Evolutionary conservation across 331 rosid species (phyloP).

Genomic region (Spiraea crenata): DNA sequence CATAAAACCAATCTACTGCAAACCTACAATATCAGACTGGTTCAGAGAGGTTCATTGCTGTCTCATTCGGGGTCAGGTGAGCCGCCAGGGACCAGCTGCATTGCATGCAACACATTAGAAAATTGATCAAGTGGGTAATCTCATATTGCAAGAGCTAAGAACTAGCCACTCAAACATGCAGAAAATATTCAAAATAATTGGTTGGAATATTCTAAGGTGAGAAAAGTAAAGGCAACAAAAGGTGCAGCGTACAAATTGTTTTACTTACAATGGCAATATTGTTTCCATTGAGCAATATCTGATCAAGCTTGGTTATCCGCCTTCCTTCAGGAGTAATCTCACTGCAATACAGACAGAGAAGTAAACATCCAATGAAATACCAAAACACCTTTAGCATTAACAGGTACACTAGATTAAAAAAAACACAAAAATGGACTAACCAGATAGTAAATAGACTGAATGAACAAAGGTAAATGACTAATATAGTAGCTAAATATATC

Average conservation of each 20-base stretch:
- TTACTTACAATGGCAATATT: slow-evolving; percentile 95
- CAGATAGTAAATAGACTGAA: neutral
- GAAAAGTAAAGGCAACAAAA: neutral
- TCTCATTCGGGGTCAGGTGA: slow-evolving; percentile 86
- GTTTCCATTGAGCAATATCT: slow-evolving; percentile 92
- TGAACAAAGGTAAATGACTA: neutral
- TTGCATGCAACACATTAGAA: slow-evolving; percentile 13
- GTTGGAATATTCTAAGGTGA: too few species aligned
- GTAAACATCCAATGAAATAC: slow-evolving; percentile 21
- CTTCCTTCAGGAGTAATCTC: slow-evolving; percentile 96
- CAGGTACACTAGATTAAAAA: too few species aligned
- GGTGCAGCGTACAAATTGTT: neutral
- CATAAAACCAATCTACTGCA: slow-evolving; percentile 28
- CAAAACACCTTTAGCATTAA: slow-evolving; percentile 1
- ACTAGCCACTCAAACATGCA: neutral
- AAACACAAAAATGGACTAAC: neutral
- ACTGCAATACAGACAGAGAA: slow-evolving; percentile 42
- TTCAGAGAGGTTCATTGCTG: neutral
- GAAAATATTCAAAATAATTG: neutral
- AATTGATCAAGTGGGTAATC: neutral
- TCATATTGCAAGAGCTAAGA: neutral
- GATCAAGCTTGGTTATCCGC: slow-evolving; percentile 93
- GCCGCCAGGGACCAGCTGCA: slow-evolving; percentile 95
- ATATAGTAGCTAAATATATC: neutral
- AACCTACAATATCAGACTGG: neutral